Evolutionary conservation across 257 asterid species (phyloP).

Genomic region (Penstemon barbatus): DNA sequence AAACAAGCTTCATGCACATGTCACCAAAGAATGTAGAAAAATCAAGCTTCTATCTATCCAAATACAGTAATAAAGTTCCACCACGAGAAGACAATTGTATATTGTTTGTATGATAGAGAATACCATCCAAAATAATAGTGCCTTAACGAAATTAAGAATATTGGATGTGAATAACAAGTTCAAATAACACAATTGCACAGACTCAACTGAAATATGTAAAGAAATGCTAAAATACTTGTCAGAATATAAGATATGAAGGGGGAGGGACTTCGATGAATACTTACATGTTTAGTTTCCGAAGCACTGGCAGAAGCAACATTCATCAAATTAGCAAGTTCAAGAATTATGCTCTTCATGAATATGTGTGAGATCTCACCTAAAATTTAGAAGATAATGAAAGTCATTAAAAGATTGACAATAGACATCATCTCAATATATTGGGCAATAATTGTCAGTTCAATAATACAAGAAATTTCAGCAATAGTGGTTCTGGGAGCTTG

Average conservation of each 20-base stretch:
- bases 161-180: not conserved
- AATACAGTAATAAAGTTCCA: too few species aligned
- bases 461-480: not conserved
- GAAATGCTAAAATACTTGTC: too few species aligned
- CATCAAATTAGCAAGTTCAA: conserved; percentile 77
- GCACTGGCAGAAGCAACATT: conserved; percentile 40
- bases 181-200: not conserved
- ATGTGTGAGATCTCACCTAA: conserved; percentile 56
- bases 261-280: conserved; percentile 33
- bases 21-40: not conserved
- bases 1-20: not conserved
- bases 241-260: not conserved
- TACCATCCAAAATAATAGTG: too few species aligned
- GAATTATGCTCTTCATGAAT: conserved; percentile 63
- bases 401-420: conserved; percentile 9
- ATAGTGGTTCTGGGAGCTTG: conserved; percentile 4
- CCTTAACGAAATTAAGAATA: too few species aligned
- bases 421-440: not conserved
- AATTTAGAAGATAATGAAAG: conserved; percentile 26
- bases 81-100: too few species aligned
- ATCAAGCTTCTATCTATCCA: too few species aligned
- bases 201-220: too few species aligned
- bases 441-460: conserved; percentile 20
- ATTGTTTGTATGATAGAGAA: too few species aligned
- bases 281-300: conserved; percentile 58